phyloP scores from a whole-genome alignment of 2,329 filamentous ascomycete species.

The Exutisphaerella laricina region DNA sequence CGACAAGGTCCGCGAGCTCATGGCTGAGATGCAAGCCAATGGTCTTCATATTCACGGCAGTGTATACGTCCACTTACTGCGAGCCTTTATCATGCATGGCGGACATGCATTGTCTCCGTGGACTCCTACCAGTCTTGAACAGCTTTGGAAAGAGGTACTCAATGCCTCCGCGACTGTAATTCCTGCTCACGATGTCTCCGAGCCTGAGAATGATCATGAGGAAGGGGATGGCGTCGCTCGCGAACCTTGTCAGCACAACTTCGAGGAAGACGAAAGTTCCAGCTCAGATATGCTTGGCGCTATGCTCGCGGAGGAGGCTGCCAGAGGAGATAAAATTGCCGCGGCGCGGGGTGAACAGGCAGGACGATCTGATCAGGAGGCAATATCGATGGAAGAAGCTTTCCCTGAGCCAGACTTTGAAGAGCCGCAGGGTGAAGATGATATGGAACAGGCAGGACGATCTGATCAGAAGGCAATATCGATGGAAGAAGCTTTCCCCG shows the following conservation, averaged over 20 bases:
- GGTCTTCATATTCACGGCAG: conserved; percentile 65
- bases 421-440: neutral
- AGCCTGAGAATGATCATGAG: neutral
- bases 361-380: no score
- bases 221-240: neutral
- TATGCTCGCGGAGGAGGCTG: conserved; percentile 9
- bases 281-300: conserved; percentile 14
- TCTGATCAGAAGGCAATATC: neutral
- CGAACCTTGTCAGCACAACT: neutral
- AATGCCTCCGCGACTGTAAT: conserved; percentile 26
- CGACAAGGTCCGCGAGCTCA: conserved; percentile 60
- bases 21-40: conserved; percentile 74
- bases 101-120: conserved; percentile 61
- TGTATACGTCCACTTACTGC: conserved; percentile 75
- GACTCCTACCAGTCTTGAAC: conserved; percentile 63
- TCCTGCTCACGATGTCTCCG: neutral
- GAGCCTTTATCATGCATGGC: conserved; percentile 73
- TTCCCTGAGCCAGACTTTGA: neutral
- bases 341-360: no score
- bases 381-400: neutral
- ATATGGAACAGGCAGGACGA: neutral
- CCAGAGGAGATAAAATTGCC: no score
- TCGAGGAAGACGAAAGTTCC: neutral
- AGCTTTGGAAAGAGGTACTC: conserved; percentile 62
- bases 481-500: neutral